Evolutionary conservation across 768 basidiomycete species (phyloP).

Genomic region (Neoboletus brunneissimus): DNA sequence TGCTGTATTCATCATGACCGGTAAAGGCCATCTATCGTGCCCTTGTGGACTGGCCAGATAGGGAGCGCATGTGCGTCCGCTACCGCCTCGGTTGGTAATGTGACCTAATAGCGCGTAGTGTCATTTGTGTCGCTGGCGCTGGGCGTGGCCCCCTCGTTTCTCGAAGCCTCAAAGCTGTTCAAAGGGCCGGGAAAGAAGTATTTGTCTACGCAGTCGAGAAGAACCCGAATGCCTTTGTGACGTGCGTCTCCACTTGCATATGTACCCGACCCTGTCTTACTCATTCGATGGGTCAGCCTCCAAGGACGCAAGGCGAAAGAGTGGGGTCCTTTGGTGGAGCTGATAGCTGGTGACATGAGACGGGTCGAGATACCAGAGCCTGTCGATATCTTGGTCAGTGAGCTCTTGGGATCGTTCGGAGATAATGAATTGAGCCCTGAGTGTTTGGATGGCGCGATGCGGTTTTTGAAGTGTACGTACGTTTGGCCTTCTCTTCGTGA

Average conservation of each 20-base stretch:
- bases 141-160: constrained; percentile 92
- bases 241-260: constrained; percentile 53
- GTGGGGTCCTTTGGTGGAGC: constrained; percentile 77
- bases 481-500: not conserved
- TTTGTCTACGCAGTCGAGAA: constrained; percentile 90
- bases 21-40: constrained; percentile 77
- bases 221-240: constrained; percentile 93
- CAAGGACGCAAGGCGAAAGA: constrained; percentile 79
- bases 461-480: constrained; percentile 79
- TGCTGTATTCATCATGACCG: constrained; percentile 9
- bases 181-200: constrained; percentile 59
- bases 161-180: constrained; percentile 74
- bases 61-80: constrained; percentile 58
- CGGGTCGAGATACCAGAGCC: constrained; percentile 75
- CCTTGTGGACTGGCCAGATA: constrained; percentile 64
- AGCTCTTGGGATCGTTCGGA: constrained; percentile 94
- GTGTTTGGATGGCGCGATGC: constrained; percentile 92
- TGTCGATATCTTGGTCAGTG: constrained; percentile 92
- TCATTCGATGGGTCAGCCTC: constrained; percentile 48
- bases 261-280: constrained; percentile 10
- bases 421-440: constrained; percentile 99
- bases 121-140: constrained; percentile 90
- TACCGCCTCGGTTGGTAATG: constrained; percentile 8
- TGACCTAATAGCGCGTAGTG: constrained; percentile 42
- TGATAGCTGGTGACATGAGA: constrained; percentile 97